phyloP scores from a whole-genome alignment of 2,329 filamentous ascomycete genomes.

The Arthroderma sp. region DNA sequence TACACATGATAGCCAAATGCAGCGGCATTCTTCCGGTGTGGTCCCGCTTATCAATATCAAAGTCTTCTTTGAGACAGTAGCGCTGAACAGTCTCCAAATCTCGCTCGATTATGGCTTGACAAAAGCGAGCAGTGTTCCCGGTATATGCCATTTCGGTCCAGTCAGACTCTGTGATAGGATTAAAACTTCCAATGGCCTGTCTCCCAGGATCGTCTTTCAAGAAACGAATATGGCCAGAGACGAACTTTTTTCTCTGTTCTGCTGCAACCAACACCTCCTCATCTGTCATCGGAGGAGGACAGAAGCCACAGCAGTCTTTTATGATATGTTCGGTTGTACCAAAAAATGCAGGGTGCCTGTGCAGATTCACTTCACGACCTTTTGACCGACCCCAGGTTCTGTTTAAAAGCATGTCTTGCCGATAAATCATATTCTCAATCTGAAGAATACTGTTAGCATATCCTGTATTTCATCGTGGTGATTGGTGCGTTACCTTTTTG shows the following conservation, averaged over 20 bases:
- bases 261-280: conserved; percentile 60
- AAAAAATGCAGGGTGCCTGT: conserved; percentile 77
- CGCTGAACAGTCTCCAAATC: conserved; percentile 57
- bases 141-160: conserved; percentile 87
- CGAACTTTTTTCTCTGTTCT: conserved; percentile 61
- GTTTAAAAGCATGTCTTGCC: conserved; percentile 68
- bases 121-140: conserved; percentile 64
- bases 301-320: conserved; percentile 68
- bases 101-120: conserved; percentile 65
- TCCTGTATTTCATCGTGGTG: conserved; percentile 6
- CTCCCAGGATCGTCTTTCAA: conserved; percentile 70
- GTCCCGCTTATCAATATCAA: conserved; percentile 60
- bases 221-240: conserved; percentile 61
- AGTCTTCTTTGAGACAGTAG: conserved; percentile 55
- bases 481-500: conserved; percentile 18
- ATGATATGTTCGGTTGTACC: conserved; percentile 62
- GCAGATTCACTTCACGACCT: conserved; percentile 61
- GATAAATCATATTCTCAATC: conserved; percentile 72
- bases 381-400: conserved; percentile 74
- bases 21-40: conserved; percentile 67
- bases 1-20: conserved; percentile 59
- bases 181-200: conserved; percentile 60
- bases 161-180: conserved; percentile 67
- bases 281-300: conserved; percentile 53
- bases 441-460: conserved; percentile 27